These are phyloP conservation scores for Eucalyptus pauciflora DNA, from an alignment of 345 rosid species.

Conservation along the genomic window DNA sequence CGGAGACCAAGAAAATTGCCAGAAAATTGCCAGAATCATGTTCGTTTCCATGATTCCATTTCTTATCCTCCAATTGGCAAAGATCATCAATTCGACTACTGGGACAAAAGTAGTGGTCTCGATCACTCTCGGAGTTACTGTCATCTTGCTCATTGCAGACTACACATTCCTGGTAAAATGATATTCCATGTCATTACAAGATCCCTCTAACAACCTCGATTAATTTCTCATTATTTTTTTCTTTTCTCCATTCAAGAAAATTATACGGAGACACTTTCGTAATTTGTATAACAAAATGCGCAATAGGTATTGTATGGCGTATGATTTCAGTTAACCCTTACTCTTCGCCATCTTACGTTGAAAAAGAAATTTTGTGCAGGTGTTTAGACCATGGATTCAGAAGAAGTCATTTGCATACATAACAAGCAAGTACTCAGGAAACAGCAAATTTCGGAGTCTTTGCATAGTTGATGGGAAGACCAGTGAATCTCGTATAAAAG, in stretches of 20 bases:
- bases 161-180: conserved; percentile 14
- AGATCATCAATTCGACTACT: conserved; percentile 8
- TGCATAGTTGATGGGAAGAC: conserved; percentile 11
- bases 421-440: not conserved
- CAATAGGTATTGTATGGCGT: not conserved
- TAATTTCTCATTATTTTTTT: not conserved
- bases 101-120: conserved; percentile 11
- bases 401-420: conserved; percentile 21
- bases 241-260: not conserved
- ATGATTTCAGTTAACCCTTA: not conserved
- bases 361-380: conserved; percentile 1
- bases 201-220: not conserved
- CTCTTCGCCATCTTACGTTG: not conserved
- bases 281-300: not conserved
- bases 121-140: conserved; percentile 10
- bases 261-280: not conserved
- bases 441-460: conserved; percentile 2
- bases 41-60: conserved; percentile 26
- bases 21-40: conserved; percentile 12
- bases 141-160: conserved; percentile 9
- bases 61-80: conserved; percentile 26
- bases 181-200: not conserved
- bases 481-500: conserved; percentile 3
- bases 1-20: conserved; percentile 16
- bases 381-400: conserved; percentile 35